Percentiles rank a stretch among this genome's conserved stretches.
Conservation (phyloP, 768 basidiomycete genomes). For the Lactarius sanguifluus region DNA sequence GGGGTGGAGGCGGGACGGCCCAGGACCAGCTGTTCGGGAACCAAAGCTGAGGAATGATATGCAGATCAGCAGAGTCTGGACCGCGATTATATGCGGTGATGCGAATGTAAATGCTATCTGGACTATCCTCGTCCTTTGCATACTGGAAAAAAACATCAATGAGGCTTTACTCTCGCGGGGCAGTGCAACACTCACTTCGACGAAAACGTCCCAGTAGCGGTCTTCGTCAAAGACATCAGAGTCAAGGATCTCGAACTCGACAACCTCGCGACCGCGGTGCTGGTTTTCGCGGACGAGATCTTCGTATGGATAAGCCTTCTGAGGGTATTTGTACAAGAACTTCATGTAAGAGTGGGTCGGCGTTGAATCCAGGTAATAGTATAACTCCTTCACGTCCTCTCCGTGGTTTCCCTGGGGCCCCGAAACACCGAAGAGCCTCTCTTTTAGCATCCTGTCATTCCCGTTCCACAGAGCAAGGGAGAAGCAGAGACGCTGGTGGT, state of each 20-base stretch:
- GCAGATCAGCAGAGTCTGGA: slow-evolving; percentile 89
- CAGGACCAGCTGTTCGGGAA: slow-evolving; percentile 99
- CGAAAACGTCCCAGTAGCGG: slow-evolving; percentile 97
- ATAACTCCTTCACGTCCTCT: slow-evolving; percentile 98
- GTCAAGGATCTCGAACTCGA: slow-evolving; percentile 93
- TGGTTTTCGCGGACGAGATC: slow-evolving; percentile 85
- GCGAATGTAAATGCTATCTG: slow-evolving; percentile 86
- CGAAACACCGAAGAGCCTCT: slow-evolving; percentile 93
- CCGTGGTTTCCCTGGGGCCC: slow-evolving; percentile 99
- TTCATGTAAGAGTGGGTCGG: slow-evolving; percentile 99
- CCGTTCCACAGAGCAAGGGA: slow-evolving; percentile 93
- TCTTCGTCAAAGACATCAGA: slow-evolving; percentile 90
- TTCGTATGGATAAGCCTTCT: slow-evolving; percentile 90
- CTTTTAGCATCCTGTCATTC: slow-evolving; percentile 91
- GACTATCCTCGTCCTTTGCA: slow-evolving; percentile 93
- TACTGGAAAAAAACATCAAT: slow-evolving; percentile 53
- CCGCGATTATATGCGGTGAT: slow-evolving; percentile 97
- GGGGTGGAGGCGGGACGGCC: slow-evolving; percentile 64
- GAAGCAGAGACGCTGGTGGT: slow-evolving; percentile 92
- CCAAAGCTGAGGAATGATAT: slow-evolving; percentile 94
- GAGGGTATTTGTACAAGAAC: slow-evolving; percentile 98
- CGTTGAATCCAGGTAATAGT: slow-evolving; percentile 98
- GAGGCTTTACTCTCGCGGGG: not conserved
- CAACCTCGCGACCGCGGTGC: slow-evolving; percentile 77
- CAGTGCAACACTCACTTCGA: slow-evolving; percentile 64